Percentiles rank a stretch among this genome's conserved stretches.
Conservation (phyloP, 2,329 filamentous ascomycete species). For the Dactylellina cionopaga region DNA sequence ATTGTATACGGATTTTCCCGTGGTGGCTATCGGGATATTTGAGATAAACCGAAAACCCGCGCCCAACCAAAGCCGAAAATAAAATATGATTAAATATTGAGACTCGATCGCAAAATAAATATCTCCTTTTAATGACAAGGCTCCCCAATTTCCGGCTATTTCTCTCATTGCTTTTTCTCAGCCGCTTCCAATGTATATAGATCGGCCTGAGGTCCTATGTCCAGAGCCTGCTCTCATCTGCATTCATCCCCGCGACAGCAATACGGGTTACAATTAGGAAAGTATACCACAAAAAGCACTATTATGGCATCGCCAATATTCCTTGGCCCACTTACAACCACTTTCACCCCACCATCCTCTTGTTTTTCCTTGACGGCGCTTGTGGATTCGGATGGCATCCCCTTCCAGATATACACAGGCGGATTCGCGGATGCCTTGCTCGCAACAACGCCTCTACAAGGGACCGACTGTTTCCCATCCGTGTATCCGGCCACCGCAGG, state of each 20-base stretch:
- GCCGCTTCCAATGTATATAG: not conserved
- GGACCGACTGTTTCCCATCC: constrained; percentile 8
- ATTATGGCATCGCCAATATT: not conserved
- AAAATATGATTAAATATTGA: too few species aligned
- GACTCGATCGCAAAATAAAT: too few species aligned
- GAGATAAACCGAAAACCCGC: too few species aligned
- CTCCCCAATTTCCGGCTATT: too few species aligned
- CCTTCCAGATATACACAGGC: not conserved
- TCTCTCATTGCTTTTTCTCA: not conserved
- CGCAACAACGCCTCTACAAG: not conserved
- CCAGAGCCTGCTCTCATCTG: not conserved
- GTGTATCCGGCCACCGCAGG: not conserved
- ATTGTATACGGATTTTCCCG: too few species aligned
- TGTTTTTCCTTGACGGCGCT: constrained; percentile 8
- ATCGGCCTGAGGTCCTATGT: constrained; percentile 1
- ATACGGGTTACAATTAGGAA: not conserved
- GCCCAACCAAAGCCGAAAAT: too few species aligned
- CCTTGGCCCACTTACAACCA: constrained; percentile 8
- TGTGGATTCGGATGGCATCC: constrained; percentile 5
- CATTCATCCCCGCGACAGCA: not conserved
- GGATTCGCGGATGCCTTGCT: not conserved
- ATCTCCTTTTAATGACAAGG: too few species aligned
- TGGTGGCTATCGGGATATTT: too few species aligned
- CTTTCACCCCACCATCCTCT: not conserved
- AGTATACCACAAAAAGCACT: constrained; percentile 2